Base-by-base conservation (phyloP, 2,329 filamentous ascomycete species). In the Cladosporium sp. region DNA sequence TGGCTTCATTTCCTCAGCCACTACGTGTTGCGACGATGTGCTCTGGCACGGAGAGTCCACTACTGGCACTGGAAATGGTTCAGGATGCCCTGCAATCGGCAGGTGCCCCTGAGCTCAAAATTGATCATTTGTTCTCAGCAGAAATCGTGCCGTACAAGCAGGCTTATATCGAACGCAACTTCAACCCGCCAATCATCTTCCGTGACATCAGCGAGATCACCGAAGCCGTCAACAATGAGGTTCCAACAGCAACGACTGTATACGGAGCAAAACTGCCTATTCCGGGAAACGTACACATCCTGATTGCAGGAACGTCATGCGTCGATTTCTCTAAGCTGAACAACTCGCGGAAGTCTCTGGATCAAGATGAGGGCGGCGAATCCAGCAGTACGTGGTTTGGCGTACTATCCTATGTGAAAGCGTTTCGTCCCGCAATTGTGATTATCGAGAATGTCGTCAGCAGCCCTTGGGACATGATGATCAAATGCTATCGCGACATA, bases 41-140 rank as follows among this genome's bases (percentile, higher is more conserved):
- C 64, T 90, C 86, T 1, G 87, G 87, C 0, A 91, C 87, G 0
- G 87, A 92, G 59, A 82, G 82, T 4, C 87, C 87, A 0, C 69
- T 92, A 2, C 72, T 90, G 1, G 83, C 84, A 0, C 63, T 89
- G 11, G 70, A 81, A 11, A 72, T 84, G 65, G 68, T 89, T 43
- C 46, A 64, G 63, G 67, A 69, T 18, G 63, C 72, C 4, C 64
- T 70, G 14, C 57, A 64, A 10, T 52, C 68, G 22, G 31, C 46
- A 5, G 44, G 49, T 11, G 46, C 43, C 6, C 22, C 48, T 7
- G 51, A 45, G 1, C 42, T 68, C 9, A 14, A 57, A 1, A 46
- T 74, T 2, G 60, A 69, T 9, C 73, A 77, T 50, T 56, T 68
- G 1, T 76, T 76, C 58, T 74, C 71, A 28, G 73, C 72, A 0